A percentile compares a stretch with the other conserved stretches of the same genome.
Conservation (phyloP, 1,284 basidiomycete species). For the Lentinula novae-zelandiae region DNA sequence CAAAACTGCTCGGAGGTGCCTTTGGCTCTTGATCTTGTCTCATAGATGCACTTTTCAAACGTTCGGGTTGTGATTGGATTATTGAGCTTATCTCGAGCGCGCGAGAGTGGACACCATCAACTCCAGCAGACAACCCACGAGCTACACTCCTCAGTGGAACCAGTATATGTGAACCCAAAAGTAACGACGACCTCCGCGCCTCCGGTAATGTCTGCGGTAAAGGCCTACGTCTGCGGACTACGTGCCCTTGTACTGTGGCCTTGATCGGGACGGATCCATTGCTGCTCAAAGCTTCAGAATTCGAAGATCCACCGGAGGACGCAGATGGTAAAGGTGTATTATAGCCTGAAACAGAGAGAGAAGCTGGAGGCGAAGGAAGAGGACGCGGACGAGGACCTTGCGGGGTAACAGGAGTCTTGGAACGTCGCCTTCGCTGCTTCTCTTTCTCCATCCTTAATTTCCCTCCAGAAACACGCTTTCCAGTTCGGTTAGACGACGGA, state of each 20-base stretch:
- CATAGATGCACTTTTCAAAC: not conserved
- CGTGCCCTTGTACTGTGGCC: not conserved
- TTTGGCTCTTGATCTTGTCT: not conserved
- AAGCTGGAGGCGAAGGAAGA: not conserved
- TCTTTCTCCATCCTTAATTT: constrained; percentile 9
- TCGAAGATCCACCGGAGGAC: not conserved
- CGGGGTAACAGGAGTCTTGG: not conserved
- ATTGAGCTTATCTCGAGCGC: not conserved
- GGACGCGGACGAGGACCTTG: constrained; percentile 8
- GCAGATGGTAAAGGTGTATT: constrained; percentile 1
- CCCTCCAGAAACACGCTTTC: constrained; percentile 7
- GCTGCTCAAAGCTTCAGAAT: not conserved
- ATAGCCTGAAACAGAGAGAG: not conserved
- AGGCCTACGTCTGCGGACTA: not conserved
- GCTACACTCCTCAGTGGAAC: not conserved
- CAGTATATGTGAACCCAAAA: not conserved
- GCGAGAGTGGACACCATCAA: not conserved
- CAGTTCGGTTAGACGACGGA: not conserved
- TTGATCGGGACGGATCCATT: not conserved
- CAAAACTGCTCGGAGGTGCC: not conserved
- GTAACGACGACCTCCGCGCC: not conserved
- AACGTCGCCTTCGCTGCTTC: constrained; percentile 7
- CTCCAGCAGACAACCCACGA: not conserved
- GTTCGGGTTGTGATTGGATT: not conserved
- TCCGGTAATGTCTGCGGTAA: not conserved